These are phyloP conservation scores for Boletus rubropictus DNA, from an alignment of 768 basidiomycete species.

Conservation along the genomic window DNA sequence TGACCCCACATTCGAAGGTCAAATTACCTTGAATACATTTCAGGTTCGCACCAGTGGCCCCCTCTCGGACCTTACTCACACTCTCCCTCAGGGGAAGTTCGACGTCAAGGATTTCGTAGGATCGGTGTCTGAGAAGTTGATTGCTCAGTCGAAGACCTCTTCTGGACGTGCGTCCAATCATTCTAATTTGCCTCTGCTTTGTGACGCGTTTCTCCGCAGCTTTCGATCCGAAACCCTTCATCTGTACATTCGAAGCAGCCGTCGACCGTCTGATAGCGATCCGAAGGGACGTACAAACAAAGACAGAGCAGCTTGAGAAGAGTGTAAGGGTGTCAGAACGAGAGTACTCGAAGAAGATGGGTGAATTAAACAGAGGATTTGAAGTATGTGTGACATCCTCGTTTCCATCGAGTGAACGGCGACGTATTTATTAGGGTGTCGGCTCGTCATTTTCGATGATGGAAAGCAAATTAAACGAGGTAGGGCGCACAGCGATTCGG, in stretches of 20 bases:
- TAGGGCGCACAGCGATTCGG: constrained; percentile 88
- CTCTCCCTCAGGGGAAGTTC: constrained; percentile 65
- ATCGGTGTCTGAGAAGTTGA: constrained; percentile 80
- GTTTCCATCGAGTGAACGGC: not conserved
- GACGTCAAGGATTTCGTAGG: constrained; percentile 88
- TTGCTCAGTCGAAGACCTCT: constrained; percentile 75
- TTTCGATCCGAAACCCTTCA: constrained; percentile 93
- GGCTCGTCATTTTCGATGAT: constrained; percentile 83
- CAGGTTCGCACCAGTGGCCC: constrained; percentile 35
- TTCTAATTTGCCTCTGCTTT: not conserved
- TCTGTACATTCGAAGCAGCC: constrained; percentile 84
- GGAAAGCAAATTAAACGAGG: constrained; percentile 87
- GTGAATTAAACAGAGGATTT: constrained; percentile 88
- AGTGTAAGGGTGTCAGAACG: constrained; percentile 82
- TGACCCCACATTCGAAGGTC: constrained; percentile 50
- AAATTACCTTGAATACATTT: constrained; percentile 49
- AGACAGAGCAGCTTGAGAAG: constrained; percentile 90
- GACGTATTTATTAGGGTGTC: constrained; percentile 54
- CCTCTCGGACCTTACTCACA: constrained; percentile 6
- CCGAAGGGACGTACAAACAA: constrained; percentile 83
- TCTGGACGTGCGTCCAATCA: constrained; percentile 64
- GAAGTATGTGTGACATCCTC: constrained; percentile 52
- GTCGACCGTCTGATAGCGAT: constrained; percentile 84
- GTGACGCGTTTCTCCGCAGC: constrained; percentile 42
- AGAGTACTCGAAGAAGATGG: constrained; percentile 91